Evolutionary conservation across 2,329 filamentous ascomycete genomes (phyloP).

Genomic region (Penicillium sp.): DNA sequence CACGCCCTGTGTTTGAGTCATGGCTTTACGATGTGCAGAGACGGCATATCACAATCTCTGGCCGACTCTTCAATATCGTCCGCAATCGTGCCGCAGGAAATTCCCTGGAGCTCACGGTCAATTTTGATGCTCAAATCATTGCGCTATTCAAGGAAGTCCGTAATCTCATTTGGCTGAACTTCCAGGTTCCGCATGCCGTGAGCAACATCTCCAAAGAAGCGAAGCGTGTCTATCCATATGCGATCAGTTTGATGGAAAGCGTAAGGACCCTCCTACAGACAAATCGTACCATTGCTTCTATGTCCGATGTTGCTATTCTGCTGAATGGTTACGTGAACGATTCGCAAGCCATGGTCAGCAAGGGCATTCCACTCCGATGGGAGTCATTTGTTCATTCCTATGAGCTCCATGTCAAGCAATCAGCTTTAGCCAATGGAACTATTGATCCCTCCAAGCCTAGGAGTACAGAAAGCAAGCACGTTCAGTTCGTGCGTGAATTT

Average conservation of each 20-base stretch:
- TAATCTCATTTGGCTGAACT: slow-evolving; percentile 93
- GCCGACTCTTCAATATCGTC: slow-evolving; percentile 84
- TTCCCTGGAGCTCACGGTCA: slow-evolving; percentile 82
- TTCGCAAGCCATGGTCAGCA: slow-evolving; percentile 76
- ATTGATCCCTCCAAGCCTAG: slow-evolving; percentile 59
- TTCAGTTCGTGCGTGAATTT: slow-evolving; percentile 94
- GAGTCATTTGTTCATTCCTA: slow-evolving; percentile 98
- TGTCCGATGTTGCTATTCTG: slow-evolving; percentile 84
- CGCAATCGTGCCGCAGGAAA: slow-evolving; percentile 90
- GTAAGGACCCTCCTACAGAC: slow-evolving; percentile 93
- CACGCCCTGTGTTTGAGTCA: slow-evolving; percentile 87
- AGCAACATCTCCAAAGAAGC: slow-evolving; percentile 97
- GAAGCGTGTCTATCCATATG: slow-evolving; percentile 97
- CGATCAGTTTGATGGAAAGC: slow-evolving; percentile 97
- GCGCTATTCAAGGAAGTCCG: slow-evolving; percentile 98
- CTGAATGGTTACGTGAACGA: slow-evolving; percentile 91
- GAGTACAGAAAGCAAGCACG: slow-evolving; percentile 82
- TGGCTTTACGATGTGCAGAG: slow-evolving; percentile 90
- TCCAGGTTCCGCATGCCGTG: slow-evolving; percentile 88
- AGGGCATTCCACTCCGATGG: slow-evolving; percentile 90
- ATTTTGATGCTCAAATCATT: slow-evolving; percentile 97
- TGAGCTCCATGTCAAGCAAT: slow-evolving; percentile 76
- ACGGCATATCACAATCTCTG: slow-evolving; percentile 86
- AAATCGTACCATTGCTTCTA: slow-evolving; percentile 75
- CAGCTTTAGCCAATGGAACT: slow-evolving; percentile 59